phyloP scores from a whole-genome alignment of 805 yeast genomes.

The Teunomyces barrocoloradensis region DNA sequence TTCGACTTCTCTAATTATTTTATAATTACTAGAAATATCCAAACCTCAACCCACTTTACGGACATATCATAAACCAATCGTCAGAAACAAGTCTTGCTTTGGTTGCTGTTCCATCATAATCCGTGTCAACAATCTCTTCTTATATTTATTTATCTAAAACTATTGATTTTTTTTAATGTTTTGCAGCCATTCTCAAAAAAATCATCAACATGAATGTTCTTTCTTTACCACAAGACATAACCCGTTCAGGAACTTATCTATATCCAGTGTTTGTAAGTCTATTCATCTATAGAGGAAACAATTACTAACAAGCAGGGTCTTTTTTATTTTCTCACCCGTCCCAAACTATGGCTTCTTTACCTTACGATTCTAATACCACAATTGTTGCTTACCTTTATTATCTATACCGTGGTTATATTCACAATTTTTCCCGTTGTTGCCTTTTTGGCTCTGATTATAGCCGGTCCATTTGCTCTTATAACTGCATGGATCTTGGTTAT shows the following conservation, averaged over 20 bases:
- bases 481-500: constrained; percentile 45
- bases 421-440: constrained; percentile 47
- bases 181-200: background rate
- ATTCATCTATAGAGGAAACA: background rate
- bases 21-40: background rate
- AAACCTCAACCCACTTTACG: background rate
- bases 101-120: too few species aligned
- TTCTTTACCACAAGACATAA: constrained; percentile 1
- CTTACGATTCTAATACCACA: constrained; percentile 47
- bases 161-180: background rate
- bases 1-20: background rate
- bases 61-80: too few species aligned
- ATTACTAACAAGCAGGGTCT: constrained; percentile 32
- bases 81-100: too few species aligned
- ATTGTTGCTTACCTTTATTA: constrained; percentile 32
- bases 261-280: constrained; percentile 25
- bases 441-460: constrained; percentile 36
- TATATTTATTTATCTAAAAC: background rate
- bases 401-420: constrained; percentile 34
- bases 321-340: constrained; percentile 37
- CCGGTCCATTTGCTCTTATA: constrained; percentile 52
- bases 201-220: background rate
- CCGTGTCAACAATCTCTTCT: too few species aligned
- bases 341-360: constrained; percentile 47
- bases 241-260: constrained; percentile 17